Conservation (phyloP, 805 yeast species). For the Kockiozyma suomiensis region DNA sequence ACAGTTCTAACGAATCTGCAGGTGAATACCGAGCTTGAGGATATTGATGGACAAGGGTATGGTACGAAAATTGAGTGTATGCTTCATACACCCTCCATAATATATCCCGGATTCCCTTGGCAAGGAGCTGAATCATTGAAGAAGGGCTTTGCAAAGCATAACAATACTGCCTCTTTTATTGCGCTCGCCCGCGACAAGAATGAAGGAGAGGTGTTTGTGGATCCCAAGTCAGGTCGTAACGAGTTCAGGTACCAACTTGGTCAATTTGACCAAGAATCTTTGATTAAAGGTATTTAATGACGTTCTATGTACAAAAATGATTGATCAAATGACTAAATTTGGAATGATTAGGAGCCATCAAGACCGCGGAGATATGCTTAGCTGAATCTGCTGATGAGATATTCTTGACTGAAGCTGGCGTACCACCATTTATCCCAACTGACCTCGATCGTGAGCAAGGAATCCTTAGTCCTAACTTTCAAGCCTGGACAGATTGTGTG, state of each 20-base stretch:
- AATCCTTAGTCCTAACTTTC: constrained; percentile 50
- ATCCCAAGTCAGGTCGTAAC: constrained; percentile 42
- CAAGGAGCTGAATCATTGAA: constrained; percentile 44
- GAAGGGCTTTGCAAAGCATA: constrained; percentile 44
- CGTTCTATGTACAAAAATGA: too few relatives aligned
- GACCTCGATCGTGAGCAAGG: constrained; percentile 45
- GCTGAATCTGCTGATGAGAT: constrained; percentile 18
- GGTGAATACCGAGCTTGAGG: constrained; percentile 45
- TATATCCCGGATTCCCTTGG: constrained; percentile 51
- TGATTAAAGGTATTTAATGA: constrained; percentile 9
- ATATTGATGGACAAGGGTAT: constrained; percentile 55
- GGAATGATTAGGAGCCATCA: constrained; percentile 13
- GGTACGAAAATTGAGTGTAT: constrained; percentile 57
- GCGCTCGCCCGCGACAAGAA: constrained; percentile 53
- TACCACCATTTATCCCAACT: constrained; percentile 18
- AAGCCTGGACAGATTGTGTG: constrained; percentile 39
- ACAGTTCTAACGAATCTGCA: neutral
- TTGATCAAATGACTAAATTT: too few relatives aligned
- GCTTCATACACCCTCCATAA: constrained; percentile 50
- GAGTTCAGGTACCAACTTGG: constrained; percentile 47
- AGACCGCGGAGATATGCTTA: constrained; percentile 9
- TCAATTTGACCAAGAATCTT: constrained; percentile 47
- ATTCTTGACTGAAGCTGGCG: neutral
- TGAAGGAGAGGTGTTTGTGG: constrained; percentile 47
- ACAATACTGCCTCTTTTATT: constrained; percentile 47